phyloP scores from a whole-genome alignment of 1,139 yeast species.

The Taphrina pruni region DNA sequence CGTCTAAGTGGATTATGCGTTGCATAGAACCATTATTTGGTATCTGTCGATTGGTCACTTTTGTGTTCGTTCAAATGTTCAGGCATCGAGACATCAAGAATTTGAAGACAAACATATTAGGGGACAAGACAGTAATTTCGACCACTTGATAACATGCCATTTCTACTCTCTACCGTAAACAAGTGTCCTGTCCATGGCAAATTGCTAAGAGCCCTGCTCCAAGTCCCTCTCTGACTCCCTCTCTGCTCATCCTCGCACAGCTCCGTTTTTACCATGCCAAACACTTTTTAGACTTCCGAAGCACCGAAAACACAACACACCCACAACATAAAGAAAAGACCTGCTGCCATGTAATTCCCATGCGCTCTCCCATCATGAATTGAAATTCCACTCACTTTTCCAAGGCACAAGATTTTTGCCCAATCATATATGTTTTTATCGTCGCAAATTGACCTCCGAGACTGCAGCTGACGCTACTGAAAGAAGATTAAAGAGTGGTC shows the following conservation, averaged over 20 bases:
- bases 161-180: neutral
- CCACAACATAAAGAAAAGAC: neutral
- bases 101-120: too few species aligned
- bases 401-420: too few species aligned
- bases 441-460: too few species aligned
- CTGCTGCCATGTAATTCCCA: neutral
- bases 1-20: too few species aligned
- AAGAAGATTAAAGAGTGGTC: too few species aligned
- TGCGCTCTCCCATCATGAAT: too few species aligned
- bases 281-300: neutral
- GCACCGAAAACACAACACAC: neutral
- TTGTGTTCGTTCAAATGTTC: neutral
- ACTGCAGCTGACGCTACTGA: too few species aligned
- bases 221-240: neutral
- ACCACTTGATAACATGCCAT: neutral
- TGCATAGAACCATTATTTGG: too few species aligned
- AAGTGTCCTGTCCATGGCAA: constrained; percentile 1
- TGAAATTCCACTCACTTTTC: too few species aligned
- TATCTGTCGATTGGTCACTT: neutral
- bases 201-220: constrained; percentile 5
- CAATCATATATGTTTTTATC: too few species aligned
- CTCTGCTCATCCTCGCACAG: constrained; percentile 7
- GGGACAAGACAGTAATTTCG: neutral
- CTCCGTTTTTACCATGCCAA: constrained; percentile 5
- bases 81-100: too few species aligned